A percentile compares a stretch with the other conserved stretches of the same genome.
Conservation (phyloP, 257 asterid genomes). For the Agastache rugosa region DNA sequence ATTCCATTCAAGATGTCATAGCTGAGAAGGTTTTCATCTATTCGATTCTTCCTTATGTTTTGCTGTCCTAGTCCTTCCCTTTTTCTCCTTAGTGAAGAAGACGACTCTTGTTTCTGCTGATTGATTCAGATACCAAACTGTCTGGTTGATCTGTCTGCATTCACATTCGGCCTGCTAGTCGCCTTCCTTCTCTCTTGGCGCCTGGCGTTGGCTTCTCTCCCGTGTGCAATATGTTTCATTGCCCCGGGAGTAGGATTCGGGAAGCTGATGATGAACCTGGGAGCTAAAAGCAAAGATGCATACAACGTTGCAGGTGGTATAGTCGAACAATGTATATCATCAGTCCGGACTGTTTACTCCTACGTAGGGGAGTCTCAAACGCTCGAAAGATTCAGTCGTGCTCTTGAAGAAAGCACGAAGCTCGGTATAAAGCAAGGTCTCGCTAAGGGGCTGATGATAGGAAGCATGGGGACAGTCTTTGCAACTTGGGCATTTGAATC, state of each 20-base stretch:
- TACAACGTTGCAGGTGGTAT: slow-evolving; percentile 67
- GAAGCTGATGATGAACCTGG: slow-evolving; percentile 60
- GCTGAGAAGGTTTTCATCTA: slow-evolving; percentile 65
- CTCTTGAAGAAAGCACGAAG: slow-evolving; percentile 55
- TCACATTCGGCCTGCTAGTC: slow-evolving; percentile 52
- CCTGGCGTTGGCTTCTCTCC: slow-evolving; percentile 69
- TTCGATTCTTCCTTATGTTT: neutral
- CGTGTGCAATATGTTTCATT: slow-evolving; percentile 61
- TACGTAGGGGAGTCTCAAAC: slow-evolving; percentile 70
- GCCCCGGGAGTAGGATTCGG: slow-evolving; percentile 73
- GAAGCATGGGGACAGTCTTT: slow-evolving; percentile 73
- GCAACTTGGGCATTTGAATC: slow-evolving; percentile 78
- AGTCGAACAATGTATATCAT: slow-evolving; percentile 75
- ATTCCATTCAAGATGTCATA: slow-evolving; percentile 68
- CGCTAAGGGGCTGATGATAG: slow-evolving; percentile 77
- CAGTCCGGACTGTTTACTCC: slow-evolving; percentile 75
- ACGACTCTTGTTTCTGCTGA: neutral
- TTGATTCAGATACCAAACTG: slow-evolving; percentile 65
- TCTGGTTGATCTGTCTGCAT: slow-evolving; percentile 57
- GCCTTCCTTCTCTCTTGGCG: slow-evolving; percentile 84
- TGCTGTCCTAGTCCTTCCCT: neutral
- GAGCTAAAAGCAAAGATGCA: slow-evolving; percentile 56
- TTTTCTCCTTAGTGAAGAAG: neutral
- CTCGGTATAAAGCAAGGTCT: slow-evolving; percentile 72
- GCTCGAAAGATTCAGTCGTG: slow-evolving; percentile 55